Evolutionary conservation across 2,329 filamentous ascomycete genomes (phyloP).

Genomic region (Iodosphaeria phyllophila): DNA sequence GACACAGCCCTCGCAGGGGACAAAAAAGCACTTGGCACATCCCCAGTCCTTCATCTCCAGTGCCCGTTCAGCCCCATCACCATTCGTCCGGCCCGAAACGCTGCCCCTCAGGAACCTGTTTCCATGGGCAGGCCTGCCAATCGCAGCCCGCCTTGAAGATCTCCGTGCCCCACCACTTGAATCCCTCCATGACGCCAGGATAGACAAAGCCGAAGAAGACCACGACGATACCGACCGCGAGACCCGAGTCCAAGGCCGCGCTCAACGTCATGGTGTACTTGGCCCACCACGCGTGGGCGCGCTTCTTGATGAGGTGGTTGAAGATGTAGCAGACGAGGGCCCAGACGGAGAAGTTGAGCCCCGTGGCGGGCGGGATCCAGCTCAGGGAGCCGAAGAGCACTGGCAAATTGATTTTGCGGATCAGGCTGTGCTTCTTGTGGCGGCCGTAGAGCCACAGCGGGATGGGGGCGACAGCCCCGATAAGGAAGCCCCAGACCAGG

Average conservation of each 20-base stretch:
- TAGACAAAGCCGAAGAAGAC: slow-evolving; percentile 81
- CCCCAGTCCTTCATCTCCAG: too few relatives aligned
- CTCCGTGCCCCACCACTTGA: slow-evolving; percentile 80
- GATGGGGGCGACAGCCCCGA: slow-evolving; percentile 59
- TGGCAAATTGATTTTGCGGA: slow-evolving; percentile 64
- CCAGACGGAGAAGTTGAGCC: slow-evolving; percentile 80
- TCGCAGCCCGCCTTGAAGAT: slow-evolving; percentile 72
- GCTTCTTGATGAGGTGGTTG: slow-evolving; percentile 55
- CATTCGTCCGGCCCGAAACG: slow-evolving; percentile 47
- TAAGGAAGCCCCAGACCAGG: slow-evolving; percentile 64
- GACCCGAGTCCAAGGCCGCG: slow-evolving; percentile 63
- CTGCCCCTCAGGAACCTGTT: slow-evolving; percentile 39
- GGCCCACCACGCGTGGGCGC: slow-evolving; percentile 63
- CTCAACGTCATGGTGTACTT: slow-evolving; percentile 85
- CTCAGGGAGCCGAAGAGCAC: slow-evolving; percentile 67
- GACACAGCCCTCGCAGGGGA: too few relatives aligned
- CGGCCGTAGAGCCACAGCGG: slow-evolving; percentile 54
- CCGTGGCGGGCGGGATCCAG: slow-evolving; percentile 76
- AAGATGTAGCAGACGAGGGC: slow-evolving; percentile 71
- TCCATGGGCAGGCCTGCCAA: slow-evolving; percentile 64
- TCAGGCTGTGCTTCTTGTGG: slow-evolving; percentile 37
- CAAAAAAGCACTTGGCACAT: too few relatives aligned
- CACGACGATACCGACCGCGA: slow-evolving; percentile 66
- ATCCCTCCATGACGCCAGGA: slow-evolving; percentile 51
- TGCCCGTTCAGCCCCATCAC: too few relatives aligned